Percentiles rank a stretch among this genome's conserved stretches.
phyloP scores from a whole-genome alignment of 73 alveolate species.

The Symbiodinium natans region DNA sequence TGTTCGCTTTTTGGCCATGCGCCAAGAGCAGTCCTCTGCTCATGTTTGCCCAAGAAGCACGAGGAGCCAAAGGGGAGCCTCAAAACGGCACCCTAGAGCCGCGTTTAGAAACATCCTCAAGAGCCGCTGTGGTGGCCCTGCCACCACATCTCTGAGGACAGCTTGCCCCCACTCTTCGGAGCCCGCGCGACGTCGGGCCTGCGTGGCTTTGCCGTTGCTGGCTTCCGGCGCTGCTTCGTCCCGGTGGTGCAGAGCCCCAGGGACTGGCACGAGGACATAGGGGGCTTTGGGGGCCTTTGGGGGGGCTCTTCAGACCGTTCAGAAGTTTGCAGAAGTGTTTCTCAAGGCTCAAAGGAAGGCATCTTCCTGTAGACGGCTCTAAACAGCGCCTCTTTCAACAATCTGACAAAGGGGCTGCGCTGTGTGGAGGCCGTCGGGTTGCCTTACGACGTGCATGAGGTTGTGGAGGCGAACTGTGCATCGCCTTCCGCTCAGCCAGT shows the following conservation, averaged over 20 bases:
- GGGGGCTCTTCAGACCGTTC: background rate
- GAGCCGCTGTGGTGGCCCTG: too few species aligned
- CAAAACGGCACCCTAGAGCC: too few species aligned
- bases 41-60: background rate
- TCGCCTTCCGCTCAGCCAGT: background rate
- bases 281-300: too few species aligned
- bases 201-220: slow-evolving; percentile 27
- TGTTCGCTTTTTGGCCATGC: background rate
- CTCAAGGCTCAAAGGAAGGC: background rate
- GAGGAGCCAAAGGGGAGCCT: too few species aligned
- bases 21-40: background rate
- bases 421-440: slow-evolving; percentile 21
- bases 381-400: too few species aligned
- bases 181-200: slow-evolving; percentile 75
- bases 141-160: slow-evolving; percentile 1
- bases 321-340: background rate
- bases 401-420: too few species aligned
- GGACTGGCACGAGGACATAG: slow-evolving; percentile 74
- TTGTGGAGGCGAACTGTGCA: background rate
- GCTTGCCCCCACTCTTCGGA: slow-evolving; percentile 41
- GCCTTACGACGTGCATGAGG: background rate
- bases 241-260: slow-evolving; percentile 19
- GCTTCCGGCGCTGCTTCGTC: background rate
- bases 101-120: too few species aligned
- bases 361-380: too few species aligned